phyloP scores from a whole-genome alignment of 208 protist species.

The Acanthamoeba lenticulata region DNA sequence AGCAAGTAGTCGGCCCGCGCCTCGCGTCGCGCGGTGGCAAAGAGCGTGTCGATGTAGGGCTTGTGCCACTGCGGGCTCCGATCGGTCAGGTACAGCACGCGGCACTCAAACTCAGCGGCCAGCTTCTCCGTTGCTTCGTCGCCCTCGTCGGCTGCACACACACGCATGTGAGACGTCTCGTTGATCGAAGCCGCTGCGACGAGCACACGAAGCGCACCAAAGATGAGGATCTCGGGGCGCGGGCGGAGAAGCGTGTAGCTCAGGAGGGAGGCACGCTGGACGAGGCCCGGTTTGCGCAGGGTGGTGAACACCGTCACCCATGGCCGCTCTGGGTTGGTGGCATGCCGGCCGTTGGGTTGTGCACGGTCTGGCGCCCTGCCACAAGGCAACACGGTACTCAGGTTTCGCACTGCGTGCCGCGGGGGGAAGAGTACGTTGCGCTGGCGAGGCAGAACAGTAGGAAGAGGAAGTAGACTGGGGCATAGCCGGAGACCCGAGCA shows the following conservation, averaged over 20 bases:
- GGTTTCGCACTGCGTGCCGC: no score
- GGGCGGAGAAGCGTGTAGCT: neutral
- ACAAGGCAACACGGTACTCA: no score
- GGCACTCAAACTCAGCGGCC: neutral
- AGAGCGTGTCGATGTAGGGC: slow-evolving; percentile 7
- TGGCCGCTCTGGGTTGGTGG: no score
- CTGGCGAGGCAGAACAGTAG: no score
- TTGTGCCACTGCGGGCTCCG: neutral
- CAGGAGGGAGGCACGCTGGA: neutral
- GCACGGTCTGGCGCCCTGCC: no score
- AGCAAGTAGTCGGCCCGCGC: neutral
- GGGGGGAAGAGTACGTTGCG: no score
- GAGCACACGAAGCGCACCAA: no score
- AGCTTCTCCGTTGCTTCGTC: neutral
- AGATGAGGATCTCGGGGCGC: neutral
- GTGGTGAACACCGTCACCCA: slow-evolving; percentile 7
- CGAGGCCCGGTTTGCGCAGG: neutral
- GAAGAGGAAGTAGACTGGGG: no score
- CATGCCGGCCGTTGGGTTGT: no score
- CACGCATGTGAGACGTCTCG: neutral
- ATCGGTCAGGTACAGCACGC: neutral
- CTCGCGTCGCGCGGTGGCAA: neutral
- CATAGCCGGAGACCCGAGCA: no score
- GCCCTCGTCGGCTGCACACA: neutral
- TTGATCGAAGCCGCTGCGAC: neutral